A percentile compares a stretch with the other conserved stretches of the same genome.
phyloP scores from a whole-genome alignment of 305 asterid genomes.

The Fraxinus floribunda region DNA sequence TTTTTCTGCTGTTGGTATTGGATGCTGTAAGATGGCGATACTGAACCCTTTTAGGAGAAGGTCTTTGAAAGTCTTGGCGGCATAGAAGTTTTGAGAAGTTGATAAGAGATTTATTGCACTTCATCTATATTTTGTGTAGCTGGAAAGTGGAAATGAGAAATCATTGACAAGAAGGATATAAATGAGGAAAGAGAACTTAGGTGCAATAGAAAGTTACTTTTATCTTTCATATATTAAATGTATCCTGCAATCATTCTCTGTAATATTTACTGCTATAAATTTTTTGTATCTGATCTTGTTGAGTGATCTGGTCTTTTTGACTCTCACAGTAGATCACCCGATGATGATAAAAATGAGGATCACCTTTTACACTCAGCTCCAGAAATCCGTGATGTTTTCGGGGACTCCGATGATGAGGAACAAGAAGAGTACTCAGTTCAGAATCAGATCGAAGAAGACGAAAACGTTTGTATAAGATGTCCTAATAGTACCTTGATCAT shows the following conservation, averaged over 20 bases:
- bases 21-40: neutral
- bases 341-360: slow-evolving; percentile 68
- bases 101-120: neutral
- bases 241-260: neutral
- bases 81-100: neutral
- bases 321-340: slow-evolving; percentile 50
- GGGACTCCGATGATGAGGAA: slow-evolving; percentile 93
- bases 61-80: neutral
- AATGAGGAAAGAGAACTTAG: neutral
- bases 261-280: slow-evolving; percentile 17
- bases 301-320: slow-evolving; percentile 21
- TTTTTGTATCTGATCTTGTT: slow-evolving; percentile 3
- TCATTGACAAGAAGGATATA: neutral
- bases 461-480: slow-evolving; percentile 48
- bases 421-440: slow-evolving; percentile 56
- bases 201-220: neutral
- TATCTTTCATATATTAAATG: neutral
- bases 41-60: neutral
- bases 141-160: neutral
- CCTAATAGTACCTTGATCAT: slow-evolving; percentile 15
- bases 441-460: slow-evolving; percentile 60
- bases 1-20: neutral
- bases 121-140: neutral
- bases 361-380: slow-evolving; percentile 65
- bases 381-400: slow-evolving; percentile 95